Base-by-base conservation (phyloP, 257 asterid species). In the Fraxinus anomala region DNA sequence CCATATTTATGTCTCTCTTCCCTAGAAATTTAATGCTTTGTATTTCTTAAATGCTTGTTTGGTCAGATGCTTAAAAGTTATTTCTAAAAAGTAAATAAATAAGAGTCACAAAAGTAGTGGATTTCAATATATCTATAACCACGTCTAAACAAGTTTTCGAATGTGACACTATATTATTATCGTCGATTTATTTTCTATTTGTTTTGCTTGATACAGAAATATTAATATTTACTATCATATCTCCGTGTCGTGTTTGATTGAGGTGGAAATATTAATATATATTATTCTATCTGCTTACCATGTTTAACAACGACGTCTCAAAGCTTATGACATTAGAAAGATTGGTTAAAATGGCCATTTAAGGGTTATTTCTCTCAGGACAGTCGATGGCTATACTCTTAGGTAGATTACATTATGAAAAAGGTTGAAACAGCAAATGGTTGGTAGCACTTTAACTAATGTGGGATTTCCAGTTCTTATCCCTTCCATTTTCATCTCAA, bases 391-490 rank as follows among this genome's bases (percentile, higher is more conserved):
- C 85, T 73, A 82, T 86, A 24, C 83, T 89, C 34, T 81, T 91
- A 16, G 87, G 86, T 91, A 89, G 36, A 31, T 31, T 31, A 31
- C 34, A 31, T 78, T 89, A 81, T 82, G 83, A 76, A 3, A 51
- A 87, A 72, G 92, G 96, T 0, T 92, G 96, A 56, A 80, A 86
- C 19, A 79, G 34, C 5, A 31, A 31, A 31, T 31, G 34, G 34
- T 31, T 31, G 34, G 34, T 34, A 85, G 42, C 92, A 16, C 73
- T 73, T 71, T 83, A 84, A 87, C 78, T 65, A 37, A 37, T 68
- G 61, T 77, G 3, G 96, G 92, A 0, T 91, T 89, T 78, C 92
- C 91, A 0, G 61, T 88, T 12, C 82, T 89, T 68, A 67, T 91
- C 14, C 96, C 94, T 0, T 79, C 87, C 74, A 89, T 82, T 5